phyloP scores from a whole-genome alignment of 1,284 basidiomycete genomes.

The Spongispora temasekensis region DNA sequence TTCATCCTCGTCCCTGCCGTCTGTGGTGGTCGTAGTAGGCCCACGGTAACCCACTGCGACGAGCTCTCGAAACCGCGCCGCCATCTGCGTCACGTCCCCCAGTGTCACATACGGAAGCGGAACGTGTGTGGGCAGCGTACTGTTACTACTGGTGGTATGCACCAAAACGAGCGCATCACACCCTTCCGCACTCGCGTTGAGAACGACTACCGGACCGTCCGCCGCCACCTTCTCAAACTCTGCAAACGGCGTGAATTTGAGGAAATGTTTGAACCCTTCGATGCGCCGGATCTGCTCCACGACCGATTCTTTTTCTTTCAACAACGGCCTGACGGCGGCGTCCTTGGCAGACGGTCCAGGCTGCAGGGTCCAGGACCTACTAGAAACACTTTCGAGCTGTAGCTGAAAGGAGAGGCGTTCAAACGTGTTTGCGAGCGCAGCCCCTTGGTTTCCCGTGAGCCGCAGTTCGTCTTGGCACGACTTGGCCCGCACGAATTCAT shows the following conservation, averaged over 20 bases:
- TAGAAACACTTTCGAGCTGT: constrained; percentile 21
- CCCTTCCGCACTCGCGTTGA: constrained; percentile 29
- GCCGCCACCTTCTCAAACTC: constrained; percentile 30
- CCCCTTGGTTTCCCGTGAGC: constrained; percentile 16
- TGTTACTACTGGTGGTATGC: too few species aligned
- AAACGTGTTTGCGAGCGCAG: constrained; percentile 26
- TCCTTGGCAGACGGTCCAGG: constrained; percentile 14
- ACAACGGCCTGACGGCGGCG: constrained; percentile 20
- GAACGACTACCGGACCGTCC: constrained; percentile 40
- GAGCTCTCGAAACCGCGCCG: constrained; percentile 19
- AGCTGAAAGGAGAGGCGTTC: constrained; percentile 25
- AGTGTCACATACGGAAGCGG: constrained; percentile 19
- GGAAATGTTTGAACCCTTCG: constrained; percentile 32
- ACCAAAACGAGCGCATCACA: constrained; percentile 34
- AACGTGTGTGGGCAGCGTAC: constrained; percentile 17
- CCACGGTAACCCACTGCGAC: too few species aligned
- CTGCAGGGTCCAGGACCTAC: too few species aligned
- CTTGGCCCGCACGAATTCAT: constrained; percentile 23
- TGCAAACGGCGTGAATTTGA: constrained; percentile 23
- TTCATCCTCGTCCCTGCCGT: background rate
- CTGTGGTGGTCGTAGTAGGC: background rate
- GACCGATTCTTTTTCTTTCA: constrained; percentile 24
- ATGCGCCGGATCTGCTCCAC: constrained; percentile 29
- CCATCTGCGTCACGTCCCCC: constrained; percentile 22
- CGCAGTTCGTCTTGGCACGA: constrained; percentile 30